Evolutionary conservation across 2,329 filamentous ascomycete species (phyloP), one percentile per base, ranked within the genome.

Genomic region (Ilyonectria sp.): DNA sequence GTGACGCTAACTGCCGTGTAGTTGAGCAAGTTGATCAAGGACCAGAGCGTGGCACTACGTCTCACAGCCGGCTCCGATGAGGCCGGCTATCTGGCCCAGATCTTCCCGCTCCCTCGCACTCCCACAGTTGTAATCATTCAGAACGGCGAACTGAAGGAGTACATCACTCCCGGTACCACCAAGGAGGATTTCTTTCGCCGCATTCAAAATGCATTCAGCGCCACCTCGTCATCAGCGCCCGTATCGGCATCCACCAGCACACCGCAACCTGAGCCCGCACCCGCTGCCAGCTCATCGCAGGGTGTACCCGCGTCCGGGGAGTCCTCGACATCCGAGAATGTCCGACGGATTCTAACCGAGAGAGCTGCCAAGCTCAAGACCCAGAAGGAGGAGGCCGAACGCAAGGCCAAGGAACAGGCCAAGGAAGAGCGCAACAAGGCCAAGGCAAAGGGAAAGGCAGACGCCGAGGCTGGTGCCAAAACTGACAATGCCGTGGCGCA

Each of bases 111-210:
- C n/a, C 87, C 89, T 1, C 90, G 90, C 71, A 90, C 90, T n/a
- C 95, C 95, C 0, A 92, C 92, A 1, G 82, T 97, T 9, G 87
- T 97, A 17, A 84, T 97, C 21, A 95, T 97, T 73, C 90, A 91
- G 76, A 92, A 94, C 80, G 94, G 92, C 9, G 88, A 93, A 69
- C 83, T 97, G 15, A 91, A 92, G 75, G 92, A 95, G 78, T 94
- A 95, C 78, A 86, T 97, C 10, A 85, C 90, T 43, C 83, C 89
- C 1, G 92, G 91, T 9, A 86, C 88, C 9, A 81, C 84, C 15
- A 91, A 89, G 76, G 87, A 92, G 17, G 90, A 93, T 9, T 94
- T 96, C 64, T 79, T 90, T 54, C 84, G 83, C 15, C 78, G 82
- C 17, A 60, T 83, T 23, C 75, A 78, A 59, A 77, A 63, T 46